Base-by-base conservation (phyloP, 2,329 filamentous ascomycete genomes). In the Alternaria novae-zelandiae region DNA sequence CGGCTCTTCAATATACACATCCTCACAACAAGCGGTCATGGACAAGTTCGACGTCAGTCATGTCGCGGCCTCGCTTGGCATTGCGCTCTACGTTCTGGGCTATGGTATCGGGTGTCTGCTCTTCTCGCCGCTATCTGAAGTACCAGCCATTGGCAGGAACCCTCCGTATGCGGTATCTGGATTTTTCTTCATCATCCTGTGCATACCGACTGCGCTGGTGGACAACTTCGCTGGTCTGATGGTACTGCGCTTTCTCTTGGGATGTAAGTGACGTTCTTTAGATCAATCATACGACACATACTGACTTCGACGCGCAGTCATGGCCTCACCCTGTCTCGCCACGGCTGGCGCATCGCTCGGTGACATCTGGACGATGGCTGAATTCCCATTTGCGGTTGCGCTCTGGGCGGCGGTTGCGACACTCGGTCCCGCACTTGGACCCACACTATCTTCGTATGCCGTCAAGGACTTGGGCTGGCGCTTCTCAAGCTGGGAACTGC, bases 401-500 rank as follows among this genome's bases (percentile, higher is more conserved):
- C 59, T 81, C 6, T 83, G 81, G 81, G 79, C 79, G 2, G 70
- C 79, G 10, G 76, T 78, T 3, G 79, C 80, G 0, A 79, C 77
- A 6, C 71, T 77, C 45, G 93, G 92, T 1, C 92, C 93, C 51
- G 91, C 91, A 2, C 89, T 80, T 4, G 74, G 80, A 3, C 82
- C 82, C 8, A 73, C 96, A 0, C 85, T 90, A 6, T 93, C 93
- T 64, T 92, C 92, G 11, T 96, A 89, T 77, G 83, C 94, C 2
- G 86, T 87, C 8, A 90, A 93, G 67, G 85, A 85, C 1, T 80
- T 85, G 0, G 90, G 90, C 41, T 95, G 92, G 92, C 84, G 91
- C 64, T 96, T 91, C 90, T 84, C 94, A 0, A 94, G 94, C 82
- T 94, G 91, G 90, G 87, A 96, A 70, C 90, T 94, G 73, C 83